Percentiles rank a stretch among this genome's conserved stretches.
These are phyloP conservation scores for Curvularia sp. DNA, from an alignment of 2,329 filamentous ascomycete species.

Conservation along the genomic window DNA sequence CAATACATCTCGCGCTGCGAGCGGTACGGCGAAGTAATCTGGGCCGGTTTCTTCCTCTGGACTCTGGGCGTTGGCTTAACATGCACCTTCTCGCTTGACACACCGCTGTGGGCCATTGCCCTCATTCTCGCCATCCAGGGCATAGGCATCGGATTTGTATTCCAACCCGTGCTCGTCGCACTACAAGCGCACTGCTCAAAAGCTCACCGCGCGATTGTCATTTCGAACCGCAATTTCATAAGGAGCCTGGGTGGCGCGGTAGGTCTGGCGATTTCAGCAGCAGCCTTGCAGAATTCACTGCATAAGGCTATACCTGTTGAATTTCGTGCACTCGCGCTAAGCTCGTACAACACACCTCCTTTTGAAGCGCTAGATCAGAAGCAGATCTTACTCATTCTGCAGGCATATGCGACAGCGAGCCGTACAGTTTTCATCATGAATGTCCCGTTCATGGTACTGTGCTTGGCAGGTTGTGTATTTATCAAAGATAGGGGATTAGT, in stretches of 20 bases:
- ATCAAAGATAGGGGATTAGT: constrained; percentile 59
- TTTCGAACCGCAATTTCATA: constrained; percentile 69
- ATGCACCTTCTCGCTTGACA: constrained; percentile 58
- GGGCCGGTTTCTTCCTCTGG: constrained; percentile 57
- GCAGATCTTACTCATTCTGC: constrained; percentile 50
- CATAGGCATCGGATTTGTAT: constrained; percentile 57
- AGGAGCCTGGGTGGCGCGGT: constrained; percentile 65
- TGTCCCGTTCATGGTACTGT: constrained; percentile 61
- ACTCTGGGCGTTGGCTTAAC: constrained; percentile 63
- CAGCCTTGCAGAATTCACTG: constrained; percentile 28
- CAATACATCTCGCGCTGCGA: constrained; percentile 65
- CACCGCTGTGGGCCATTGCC: constrained; percentile 56
- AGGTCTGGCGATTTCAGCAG: constrained; percentile 60
- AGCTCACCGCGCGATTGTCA: constrained; percentile 66
- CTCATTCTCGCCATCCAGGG: constrained; percentile 60
- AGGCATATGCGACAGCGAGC: constrained; percentile 63
- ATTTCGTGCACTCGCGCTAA: constrained; percentile 18
- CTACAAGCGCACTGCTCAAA: constrained; percentile 61
- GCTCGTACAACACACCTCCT: constrained; percentile 23
- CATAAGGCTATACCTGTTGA: constrained; percentile 23
- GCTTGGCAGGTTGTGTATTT: constrained; percentile 60
- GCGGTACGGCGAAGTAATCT: constrained; percentile 59
- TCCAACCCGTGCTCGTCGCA: constrained; percentile 54
- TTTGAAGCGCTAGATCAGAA: constrained; percentile 15
- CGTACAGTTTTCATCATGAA: constrained; percentile 65